Evolutionary conservation across 108 stramenopile species (phyloP).

Genomic region (Cyclotella kingstonii): DNA sequence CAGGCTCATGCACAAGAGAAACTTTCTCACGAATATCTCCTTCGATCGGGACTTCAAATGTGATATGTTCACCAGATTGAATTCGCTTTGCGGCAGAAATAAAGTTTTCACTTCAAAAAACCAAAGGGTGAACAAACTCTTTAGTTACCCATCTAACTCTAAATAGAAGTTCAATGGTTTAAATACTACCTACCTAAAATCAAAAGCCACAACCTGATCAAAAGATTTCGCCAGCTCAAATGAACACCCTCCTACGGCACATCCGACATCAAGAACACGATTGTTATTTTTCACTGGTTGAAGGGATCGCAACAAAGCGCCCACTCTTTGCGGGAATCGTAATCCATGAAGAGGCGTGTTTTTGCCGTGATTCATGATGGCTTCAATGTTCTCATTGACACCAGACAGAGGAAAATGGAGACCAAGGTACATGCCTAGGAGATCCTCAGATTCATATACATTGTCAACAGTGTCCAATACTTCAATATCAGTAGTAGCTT

Average conservation of each 20-base stretch:
- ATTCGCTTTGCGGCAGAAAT: conserved; percentile 81
- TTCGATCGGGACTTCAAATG: conserved; percentile 80
- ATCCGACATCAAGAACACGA: conserved; percentile 84
- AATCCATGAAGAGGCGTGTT: conserved; percentile 62
- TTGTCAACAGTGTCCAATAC: conserved; percentile 20
- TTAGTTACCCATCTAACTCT: too few relatives aligned
- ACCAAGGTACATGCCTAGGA: conserved; percentile 76
- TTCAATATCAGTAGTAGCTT: conserved; percentile 5
- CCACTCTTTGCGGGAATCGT: conserved; percentile 73
- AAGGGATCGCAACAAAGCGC: conserved; percentile 48
- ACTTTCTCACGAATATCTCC: conserved; percentile 71
- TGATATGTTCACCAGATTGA: conserved; percentile 51
- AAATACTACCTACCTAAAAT: conserved; percentile 63
- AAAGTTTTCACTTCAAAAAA: conserved; percentile 55
- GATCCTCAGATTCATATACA: conserved; percentile 74
- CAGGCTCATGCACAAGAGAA: conserved; percentile 57
- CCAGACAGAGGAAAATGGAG: conserved; percentile 76
- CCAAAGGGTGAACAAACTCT: not conserved
- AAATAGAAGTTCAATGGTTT: too few relatives aligned
- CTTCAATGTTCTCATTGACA: conserved; percentile 45
- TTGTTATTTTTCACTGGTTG: conserved; percentile 52
- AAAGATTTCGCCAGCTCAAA: conserved; percentile 85
- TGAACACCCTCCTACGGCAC: conserved; percentile 89
- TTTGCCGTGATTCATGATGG: conserved; percentile 56
- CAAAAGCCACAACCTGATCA: conserved; percentile 88